Evolutionary conservation across 495 filamentous ascomycete genomes (phyloP), one percentile per base, ranked within the genome.

Genomic region (Penicillium herquei): DNA sequence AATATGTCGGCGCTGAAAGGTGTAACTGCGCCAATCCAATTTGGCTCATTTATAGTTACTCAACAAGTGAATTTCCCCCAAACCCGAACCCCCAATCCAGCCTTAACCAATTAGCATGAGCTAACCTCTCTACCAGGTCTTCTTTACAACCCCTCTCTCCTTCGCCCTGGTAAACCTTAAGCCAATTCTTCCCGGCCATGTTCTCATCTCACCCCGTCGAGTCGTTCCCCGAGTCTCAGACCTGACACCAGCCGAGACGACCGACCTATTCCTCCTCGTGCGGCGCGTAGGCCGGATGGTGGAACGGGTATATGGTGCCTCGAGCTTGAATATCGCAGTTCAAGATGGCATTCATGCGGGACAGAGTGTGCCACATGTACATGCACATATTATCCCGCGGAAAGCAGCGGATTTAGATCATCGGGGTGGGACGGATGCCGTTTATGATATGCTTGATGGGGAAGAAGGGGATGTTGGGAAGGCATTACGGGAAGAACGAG

Each of bases 131-230:
- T 45, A 14, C 44, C 32, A 84, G 88, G 88, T 96, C 77, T 98
- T 98, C 81, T 81, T 94, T 74, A 75, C 71, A 59, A 96, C 92
- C 10, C 77, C 87, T 11, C 79, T 85, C 63, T 85, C 85, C 67
- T 94, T 89, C 78, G 88, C 88, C 55, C 81, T 96, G 49, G 91
- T 96, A 18, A 97, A 97, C 78, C 83, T 97, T 63, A 96, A 96
- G 71, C 94, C 94, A 11, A 83, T 98, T 14, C 82, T 98, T 1
- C 92, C 94, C 0, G 94, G 94, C 44, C 94, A 98, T 74, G 87
- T 98, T 52, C 88, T 98, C 26, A 81, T 98, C 53, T 80, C 71
- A 37, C 77, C 79, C 10, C 75, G 70, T 3, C 80, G 81, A 32
- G 71, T 80, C 14, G 88, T 90, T 62, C 78, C 81, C 37, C 88